Conservation (phyloP, 768 basidiomycete species). For the Suillus brevipes region DNA sequence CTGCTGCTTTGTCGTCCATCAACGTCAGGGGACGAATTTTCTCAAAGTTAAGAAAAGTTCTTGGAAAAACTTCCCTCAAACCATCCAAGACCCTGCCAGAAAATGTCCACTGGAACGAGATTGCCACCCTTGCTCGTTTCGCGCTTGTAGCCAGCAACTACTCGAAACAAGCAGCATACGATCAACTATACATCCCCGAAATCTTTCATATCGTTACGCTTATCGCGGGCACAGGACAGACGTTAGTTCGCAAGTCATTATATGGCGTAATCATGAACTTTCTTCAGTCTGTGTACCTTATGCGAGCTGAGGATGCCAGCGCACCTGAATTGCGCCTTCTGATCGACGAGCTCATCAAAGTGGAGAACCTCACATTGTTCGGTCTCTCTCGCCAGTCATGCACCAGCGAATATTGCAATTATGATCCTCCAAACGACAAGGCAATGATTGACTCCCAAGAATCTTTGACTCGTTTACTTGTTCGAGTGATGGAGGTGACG, state of each 20-base stretch:
- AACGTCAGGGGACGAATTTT: slow-evolving; percentile 77
- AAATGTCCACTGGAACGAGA: slow-evolving; percentile 77
- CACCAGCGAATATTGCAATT: slow-evolving; percentile 66
- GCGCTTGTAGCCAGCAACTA: slow-evolving; percentile 70
- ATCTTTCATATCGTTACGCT: slow-evolving; percentile 77
- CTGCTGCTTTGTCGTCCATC: slow-evolving; percentile 74
- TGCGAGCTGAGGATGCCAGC: slow-evolving; percentile 57
- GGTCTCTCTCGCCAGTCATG: slow-evolving; percentile 65
- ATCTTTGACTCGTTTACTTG: slow-evolving; percentile 59
- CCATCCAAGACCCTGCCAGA: slow-evolving; percentile 64
- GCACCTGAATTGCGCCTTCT: slow-evolving; percentile 61
- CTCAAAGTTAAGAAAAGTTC: slow-evolving; percentile 74
- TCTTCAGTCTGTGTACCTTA: slow-evolving; percentile 70
- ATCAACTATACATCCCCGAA: slow-evolving; percentile 82
- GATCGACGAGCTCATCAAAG: slow-evolving; percentile 58
- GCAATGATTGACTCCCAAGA: slow-evolving; percentile 67
- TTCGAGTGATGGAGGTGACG: slow-evolving; percentile 61
- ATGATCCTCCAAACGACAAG: slow-evolving; percentile 54
- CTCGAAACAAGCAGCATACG: slow-evolving; percentile 58
- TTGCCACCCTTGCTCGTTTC: slow-evolving; percentile 79
- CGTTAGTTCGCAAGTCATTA: slow-evolving; percentile 73
- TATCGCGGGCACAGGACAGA: slow-evolving; percentile 72
- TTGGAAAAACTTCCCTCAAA: slow-evolving; percentile 70
- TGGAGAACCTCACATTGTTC: slow-evolving; percentile 65
- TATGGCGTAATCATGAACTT: slow-evolving; percentile 83